A percentile compares a stretch with the other conserved stretches of the same genome.
Conservation (phyloP, 129 eudicot genomes). For the Escallonia herrerae region DNA sequence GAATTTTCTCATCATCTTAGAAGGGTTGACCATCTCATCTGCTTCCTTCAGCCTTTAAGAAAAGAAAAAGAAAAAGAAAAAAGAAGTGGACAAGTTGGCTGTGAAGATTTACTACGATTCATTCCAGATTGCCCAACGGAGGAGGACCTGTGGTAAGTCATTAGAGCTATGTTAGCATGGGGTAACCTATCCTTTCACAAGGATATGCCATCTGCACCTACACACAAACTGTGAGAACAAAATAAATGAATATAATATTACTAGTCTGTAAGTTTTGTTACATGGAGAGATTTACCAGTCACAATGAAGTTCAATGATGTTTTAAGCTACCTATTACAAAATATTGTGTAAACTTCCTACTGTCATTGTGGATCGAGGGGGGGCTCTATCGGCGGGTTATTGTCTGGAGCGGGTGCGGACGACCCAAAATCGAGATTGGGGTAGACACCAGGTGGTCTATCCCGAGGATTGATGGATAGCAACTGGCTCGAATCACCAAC, state of each 20-base stretch:
- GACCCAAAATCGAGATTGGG: slow-evolving; percentile 60
- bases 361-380: slow-evolving; percentile 18
- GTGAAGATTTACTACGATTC: too few species aligned
- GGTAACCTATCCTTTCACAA: too few species aligned
- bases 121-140: neutral
- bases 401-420: slow-evolving; percentile 22
- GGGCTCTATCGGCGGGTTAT: slow-evolving; percentile 3
- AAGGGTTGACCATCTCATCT: too few species aligned
- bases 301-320: slow-evolving; percentile 10
- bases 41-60: neutral
- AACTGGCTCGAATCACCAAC: slow-evolving; percentile 84
- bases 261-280: slow-evolving; percentile 6
- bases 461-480: slow-evolving; percentile 66
- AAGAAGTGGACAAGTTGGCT: neutral
- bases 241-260: slow-evolving; percentile 15
- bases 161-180: neutral
- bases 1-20: too few species aligned
- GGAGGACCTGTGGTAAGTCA: neutral
- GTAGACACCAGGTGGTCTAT: slow-evolving; percentile 70
- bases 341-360: neutral
- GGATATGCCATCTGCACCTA: neutral
- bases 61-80: neutral
- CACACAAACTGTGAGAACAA: slow-evolving; percentile 3
- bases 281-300: slow-evolving; percentile 13
- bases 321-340: slow-evolving; percentile 14